Conservation (phyloP, 805 yeast species). For the Citeromyces matritensis region DNA sequence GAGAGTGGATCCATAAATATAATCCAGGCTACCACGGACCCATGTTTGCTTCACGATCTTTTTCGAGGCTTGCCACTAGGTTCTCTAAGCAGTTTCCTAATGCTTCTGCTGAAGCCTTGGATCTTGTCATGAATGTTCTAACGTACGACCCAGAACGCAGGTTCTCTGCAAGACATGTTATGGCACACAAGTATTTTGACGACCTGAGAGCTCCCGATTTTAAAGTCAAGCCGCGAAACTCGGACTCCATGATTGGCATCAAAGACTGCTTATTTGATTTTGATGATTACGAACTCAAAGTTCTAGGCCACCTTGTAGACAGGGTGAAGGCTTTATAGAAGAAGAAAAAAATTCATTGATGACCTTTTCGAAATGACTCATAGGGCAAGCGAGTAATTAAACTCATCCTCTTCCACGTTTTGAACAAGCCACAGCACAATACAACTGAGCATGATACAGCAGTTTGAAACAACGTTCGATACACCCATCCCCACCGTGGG, state of each 20-base stretch:
- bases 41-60: conserved; percentile 29
- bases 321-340: neutral
- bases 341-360: neutral
- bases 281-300: conserved; percentile 38
- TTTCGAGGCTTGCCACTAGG: conserved; percentile 5
- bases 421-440: conserved; percentile 86
- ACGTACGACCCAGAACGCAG: conserved; percentile 86
- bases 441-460: conserved; percentile 77
- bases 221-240: conserved; percentile 14
- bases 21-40: conserved; percentile 70
- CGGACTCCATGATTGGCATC: conserved; percentile 18
- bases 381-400: conserved; percentile 72
- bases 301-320: neutral
- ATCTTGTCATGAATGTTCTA: conserved; percentile 63
- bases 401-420: conserved; percentile 81
- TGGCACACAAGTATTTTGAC: conserved; percentile 82
- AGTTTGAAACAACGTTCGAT: conserved; percentile 70
- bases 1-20: conserved; percentile 53
- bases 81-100: conserved; percentile 56
- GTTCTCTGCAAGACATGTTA: conserved; percentile 63
- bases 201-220: conserved; percentile 53
- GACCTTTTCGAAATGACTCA: conserved; percentile 3
- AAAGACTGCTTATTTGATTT: conserved; percentile 46
- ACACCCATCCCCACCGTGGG: conserved; percentile 94
- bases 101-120: conserved; percentile 78